These are phyloP conservation scores for Pseudoneurospora amorphoporcata DNA, from an alignment of 495 filamentous ascomycete genomes.

Conservation along the genomic window DNA sequence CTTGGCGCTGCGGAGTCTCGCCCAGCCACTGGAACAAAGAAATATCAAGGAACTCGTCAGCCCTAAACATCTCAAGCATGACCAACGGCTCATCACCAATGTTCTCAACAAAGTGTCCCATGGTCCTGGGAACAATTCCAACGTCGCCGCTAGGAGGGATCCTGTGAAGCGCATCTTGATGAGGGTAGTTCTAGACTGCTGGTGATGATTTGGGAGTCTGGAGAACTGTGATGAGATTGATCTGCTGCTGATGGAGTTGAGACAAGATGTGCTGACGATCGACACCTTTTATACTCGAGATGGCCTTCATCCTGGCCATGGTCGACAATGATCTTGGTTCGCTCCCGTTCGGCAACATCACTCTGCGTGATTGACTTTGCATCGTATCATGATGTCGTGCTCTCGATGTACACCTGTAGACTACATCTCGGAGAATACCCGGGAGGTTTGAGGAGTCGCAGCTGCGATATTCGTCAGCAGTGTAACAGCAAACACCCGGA, in stretches of 20 bases:
- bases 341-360: background rate
- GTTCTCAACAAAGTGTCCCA: conserved; percentile 56
- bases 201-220: background rate
- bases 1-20: conserved; percentile 50
- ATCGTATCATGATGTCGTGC: background rate
- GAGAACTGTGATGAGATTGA: background rate
- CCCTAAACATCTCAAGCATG: conserved; percentile 49
- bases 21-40: conserved; percentile 61
- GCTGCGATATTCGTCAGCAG: background rate
- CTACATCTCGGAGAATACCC: background rate
- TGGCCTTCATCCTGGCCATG: background rate
- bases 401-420: background rate
- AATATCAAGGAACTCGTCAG: conserved; percentile 51
- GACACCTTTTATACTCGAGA: background rate
- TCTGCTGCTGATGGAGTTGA: background rate
- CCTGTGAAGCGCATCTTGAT: conserved; percentile 26
- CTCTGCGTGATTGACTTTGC: background rate
- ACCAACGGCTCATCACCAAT: conserved; percentile 50
- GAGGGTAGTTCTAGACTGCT: background rate
- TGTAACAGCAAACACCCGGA: background rate
- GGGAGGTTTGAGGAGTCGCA: background rate
- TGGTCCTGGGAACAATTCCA: conserved; percentile 49
- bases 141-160: conserved; percentile 38
- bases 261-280: background rate
- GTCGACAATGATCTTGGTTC: background rate